A percentile compares a stretch with the other conserved stretches of the same genome.
Conservation (phyloP, 345 rosid species). For the Limnanthes douglasii region DNA sequence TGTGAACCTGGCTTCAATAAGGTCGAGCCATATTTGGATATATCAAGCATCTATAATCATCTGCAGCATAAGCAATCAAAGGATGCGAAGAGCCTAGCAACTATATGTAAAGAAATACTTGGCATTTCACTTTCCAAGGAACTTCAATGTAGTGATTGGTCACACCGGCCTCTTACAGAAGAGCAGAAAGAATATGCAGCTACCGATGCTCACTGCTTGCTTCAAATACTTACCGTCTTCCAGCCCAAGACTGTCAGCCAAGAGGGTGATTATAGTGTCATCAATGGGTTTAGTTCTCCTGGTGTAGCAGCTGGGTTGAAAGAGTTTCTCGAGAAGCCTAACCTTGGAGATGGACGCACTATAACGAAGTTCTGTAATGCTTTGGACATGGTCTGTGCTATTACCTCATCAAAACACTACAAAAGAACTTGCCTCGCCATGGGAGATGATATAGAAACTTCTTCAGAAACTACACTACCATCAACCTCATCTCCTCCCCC, state of each 20-base stretch:
- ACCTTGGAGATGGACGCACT: no score
- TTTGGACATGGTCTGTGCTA: no score
- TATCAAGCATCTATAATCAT: slow-evolving; percentile 30
- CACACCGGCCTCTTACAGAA: slow-evolving; percentile 83
- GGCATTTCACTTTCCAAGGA: slow-evolving; percentile 75
- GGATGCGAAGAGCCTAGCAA: slow-evolving; percentile 60
- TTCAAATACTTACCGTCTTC: slow-evolving; percentile 46
- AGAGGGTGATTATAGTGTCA: no score
- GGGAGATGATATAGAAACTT: no score
- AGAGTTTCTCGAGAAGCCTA: no score
- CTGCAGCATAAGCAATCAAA: slow-evolving; percentile 51
- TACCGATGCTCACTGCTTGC: slow-evolving; percentile 78
- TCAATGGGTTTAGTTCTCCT: no score
- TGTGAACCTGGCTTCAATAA: slow-evolving; percentile 50
- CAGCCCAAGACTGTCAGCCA: slow-evolving; percentile 26
- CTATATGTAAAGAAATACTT: slow-evolving; percentile 52
- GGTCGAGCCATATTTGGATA: slow-evolving; percentile 89
- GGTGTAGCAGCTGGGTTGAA: no score
- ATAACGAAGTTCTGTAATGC: no score
- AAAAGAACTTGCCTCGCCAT: no score
- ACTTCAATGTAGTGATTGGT: slow-evolving; percentile 99
- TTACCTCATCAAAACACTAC: no score
- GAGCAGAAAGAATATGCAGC: slow-evolving; percentile 87
- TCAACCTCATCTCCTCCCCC: no score
- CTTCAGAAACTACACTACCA: no score